Conservation (phyloP, 345 rosid species). For the Lepidium didymum region DNA sequence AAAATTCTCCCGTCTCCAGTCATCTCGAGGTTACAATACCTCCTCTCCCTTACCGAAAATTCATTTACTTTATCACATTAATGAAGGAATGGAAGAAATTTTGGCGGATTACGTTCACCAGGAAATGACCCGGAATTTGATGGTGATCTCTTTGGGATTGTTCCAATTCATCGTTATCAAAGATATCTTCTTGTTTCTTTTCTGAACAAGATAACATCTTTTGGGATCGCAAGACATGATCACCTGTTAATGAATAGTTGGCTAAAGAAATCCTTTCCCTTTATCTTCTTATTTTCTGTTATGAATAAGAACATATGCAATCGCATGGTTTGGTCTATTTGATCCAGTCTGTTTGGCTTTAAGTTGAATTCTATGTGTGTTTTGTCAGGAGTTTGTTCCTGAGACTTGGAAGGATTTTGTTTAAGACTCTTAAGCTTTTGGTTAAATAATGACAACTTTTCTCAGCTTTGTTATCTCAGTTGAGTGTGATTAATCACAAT, state of each 20-base stretch:
- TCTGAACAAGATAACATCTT: neutral
- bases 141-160: constrained; percentile 24
- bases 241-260: neutral
- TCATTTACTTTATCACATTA: constrained; percentile 6
- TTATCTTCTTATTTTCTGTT: neutral
- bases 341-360: neutral
- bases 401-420: neutral
- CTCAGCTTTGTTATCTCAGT: neutral
- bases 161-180: constrained; percentile 23
- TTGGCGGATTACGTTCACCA: constrained; percentile 33
- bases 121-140: constrained; percentile 19
- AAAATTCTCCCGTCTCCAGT: neutral
- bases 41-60: constrained; percentile 9
- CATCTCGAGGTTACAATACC: constrained; percentile 23
- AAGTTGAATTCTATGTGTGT: neutral
- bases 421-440: constrained; percentile 6
- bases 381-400: neutral
- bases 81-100: constrained; percentile 27
- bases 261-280: neutral
- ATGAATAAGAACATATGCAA: constrained; percentile 20
- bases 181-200: constrained; percentile 24
- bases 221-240: neutral
- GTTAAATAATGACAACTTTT: constrained; percentile 1
- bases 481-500: neutral
- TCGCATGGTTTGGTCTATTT: constrained; percentile 5